Percentiles rank a stretch among this genome's conserved stretches.
These are phyloP conservation scores for Arthrobotrys entomopaga DNA, from an alignment of 2,329 filamentous ascomycete genomes.

Conservation along the genomic window DNA sequence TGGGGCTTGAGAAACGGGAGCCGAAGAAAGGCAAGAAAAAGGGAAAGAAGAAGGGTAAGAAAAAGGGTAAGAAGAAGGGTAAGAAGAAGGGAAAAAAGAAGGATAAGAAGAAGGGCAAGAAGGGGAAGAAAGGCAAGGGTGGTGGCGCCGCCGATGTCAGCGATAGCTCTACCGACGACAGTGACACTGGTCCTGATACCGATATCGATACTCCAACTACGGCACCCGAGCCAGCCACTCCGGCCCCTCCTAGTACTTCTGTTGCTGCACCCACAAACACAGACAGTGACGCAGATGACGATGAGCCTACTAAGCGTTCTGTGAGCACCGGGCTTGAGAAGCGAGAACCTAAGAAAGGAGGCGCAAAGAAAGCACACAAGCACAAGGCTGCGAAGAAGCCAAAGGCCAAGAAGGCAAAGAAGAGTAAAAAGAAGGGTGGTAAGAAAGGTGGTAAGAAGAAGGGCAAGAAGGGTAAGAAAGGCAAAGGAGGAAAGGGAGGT, in stretches of 20 bases:
- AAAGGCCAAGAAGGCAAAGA: background rate
- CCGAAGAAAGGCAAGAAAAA: background rate
- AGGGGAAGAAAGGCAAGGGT: background rate
- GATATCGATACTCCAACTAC: too few relatives aligned
- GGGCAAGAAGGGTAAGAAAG: slow-evolving; percentile 1
- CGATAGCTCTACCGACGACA: background rate
- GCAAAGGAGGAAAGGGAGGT: background rate
- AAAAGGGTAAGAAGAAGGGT: background rate
- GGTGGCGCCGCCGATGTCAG: background rate
- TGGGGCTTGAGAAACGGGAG: background rate
- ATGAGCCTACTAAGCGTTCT: background rate
- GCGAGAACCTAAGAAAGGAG: slow-evolving; percentile 18
- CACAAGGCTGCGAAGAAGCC: too few relatives aligned
- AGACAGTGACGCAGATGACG: background rate
- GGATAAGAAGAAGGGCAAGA: background rate
- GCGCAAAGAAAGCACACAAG: background rate
- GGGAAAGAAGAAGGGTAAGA: background rate
- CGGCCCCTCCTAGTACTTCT: too few relatives aligned
- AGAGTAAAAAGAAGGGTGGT: background rate
- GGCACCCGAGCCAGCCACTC: too few relatives aligned
- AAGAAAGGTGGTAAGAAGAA: slow-evolving; percentile 2
- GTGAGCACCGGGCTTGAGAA: background rate
- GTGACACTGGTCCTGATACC: background rate
- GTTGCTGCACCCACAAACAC: too few relatives aligned
- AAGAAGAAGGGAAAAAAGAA: background rate